phyloP scores from a whole-genome alignment of 305 asterid genomes.

The Petunia hybrid region DNA sequence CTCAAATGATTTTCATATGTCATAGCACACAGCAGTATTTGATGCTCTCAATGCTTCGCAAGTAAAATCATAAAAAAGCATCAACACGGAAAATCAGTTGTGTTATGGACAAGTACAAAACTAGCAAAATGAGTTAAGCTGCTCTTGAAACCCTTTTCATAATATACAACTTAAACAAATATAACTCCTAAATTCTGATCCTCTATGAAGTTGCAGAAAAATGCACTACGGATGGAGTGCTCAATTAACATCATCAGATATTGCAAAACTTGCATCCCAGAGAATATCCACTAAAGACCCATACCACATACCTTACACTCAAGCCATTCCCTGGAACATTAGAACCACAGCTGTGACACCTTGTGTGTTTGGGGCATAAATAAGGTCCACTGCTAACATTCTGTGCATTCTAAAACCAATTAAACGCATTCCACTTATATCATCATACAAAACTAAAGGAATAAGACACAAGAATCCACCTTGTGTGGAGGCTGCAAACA shows the following conservation, averaged over 20 bases:
- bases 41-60: not conserved
- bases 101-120: not conserved
- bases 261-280: slow-evolving; percentile 18
- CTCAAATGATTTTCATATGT: not conserved
- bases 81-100: not conserved
- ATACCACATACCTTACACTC: slow-evolving; percentile 77
- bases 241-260: not conserved
- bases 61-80: not conserved
- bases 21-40: slow-evolving; percentile 17
- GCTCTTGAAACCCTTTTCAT: not conserved
- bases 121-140: slow-evolving; percentile 1
- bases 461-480: slow-evolving; percentile 43
- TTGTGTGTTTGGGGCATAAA: slow-evolving; percentile 94
- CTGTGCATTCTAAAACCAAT: slow-evolving; percentile 56
- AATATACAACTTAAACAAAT: slow-evolving; percentile 14
- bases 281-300: slow-evolving; percentile 16
- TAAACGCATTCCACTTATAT: not conserved
- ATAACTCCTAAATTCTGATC: not conserved
- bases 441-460: slow-evolving; percentile 19
- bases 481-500: slow-evolving; percentile 90
- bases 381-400: slow-evolving; percentile 95
- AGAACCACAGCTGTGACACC: slow-evolving; percentile 95
- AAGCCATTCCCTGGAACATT: slow-evolving; percentile 95
- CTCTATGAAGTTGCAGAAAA: slow-evolving; percentile 7
- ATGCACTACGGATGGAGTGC: not conserved